Conservation (phyloP, 129 eudicot genomes). For the Artemisia tridentata region DNA sequence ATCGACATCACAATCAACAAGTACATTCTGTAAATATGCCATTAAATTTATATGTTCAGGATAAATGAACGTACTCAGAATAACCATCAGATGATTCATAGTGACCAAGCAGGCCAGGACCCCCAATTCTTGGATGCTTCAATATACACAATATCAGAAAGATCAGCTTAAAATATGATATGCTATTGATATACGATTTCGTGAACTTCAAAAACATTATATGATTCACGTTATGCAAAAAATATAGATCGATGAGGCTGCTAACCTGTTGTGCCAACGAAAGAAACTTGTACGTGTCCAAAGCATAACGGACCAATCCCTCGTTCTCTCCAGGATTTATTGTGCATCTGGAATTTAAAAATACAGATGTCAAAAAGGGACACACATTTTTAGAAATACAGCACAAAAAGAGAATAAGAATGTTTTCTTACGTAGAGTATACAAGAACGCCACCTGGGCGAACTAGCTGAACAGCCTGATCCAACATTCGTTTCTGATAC, state of each 20-base stretch:
- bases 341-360: constrained; percentile 63
- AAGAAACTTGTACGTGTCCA: constrained; percentile 84
- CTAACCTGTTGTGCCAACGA: constrained; percentile 82
- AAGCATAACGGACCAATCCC: constrained; percentile 83
- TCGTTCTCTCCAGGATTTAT: constrained; percentile 98
- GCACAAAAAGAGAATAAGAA: not conserved
- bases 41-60: not conserved
- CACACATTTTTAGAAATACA: too few species aligned
- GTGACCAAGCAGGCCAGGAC: constrained; percentile 85
- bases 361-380: constrained; percentile 3
- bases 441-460: constrained; percentile 96
- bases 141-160: constrained; percentile 15
- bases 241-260: not conserved
- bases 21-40: too few species aligned
- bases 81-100: constrained; percentile 66
- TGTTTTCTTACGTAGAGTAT: constrained; percentile 74
- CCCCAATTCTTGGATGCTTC: constrained; percentile 86
- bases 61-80: constrained; percentile 52
- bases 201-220: not conserved
- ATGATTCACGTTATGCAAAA: not conserved
- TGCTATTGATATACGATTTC: not conserved
- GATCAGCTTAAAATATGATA: constrained; percentile 15
- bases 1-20: not conserved
- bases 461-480: constrained; percentile 94
- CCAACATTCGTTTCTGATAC: constrained; percentile 88